These are phyloP conservation scores for Clonostachys solani DNA, from an alignment of 2,329 filamentous ascomycete species.

Conservation along the genomic window DNA sequence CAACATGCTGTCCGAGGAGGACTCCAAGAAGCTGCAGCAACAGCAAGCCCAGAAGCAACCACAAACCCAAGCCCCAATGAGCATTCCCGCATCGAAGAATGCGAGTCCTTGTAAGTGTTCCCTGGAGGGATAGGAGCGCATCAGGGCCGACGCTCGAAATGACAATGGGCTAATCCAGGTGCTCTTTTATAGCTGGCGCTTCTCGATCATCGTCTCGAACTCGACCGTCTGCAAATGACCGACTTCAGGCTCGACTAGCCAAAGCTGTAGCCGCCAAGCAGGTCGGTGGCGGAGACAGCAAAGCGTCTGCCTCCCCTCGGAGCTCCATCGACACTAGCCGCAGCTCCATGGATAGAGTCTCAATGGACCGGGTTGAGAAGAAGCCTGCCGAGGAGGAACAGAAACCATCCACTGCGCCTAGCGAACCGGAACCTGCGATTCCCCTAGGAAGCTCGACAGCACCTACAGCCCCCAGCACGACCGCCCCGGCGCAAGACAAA, in stretches of 20 bases:
- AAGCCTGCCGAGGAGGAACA: not conserved
- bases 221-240: conserved; percentile 70
- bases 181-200: conserved; percentile 17
- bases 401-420: not conserved
- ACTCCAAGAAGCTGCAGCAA: conserved; percentile 20
- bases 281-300: conserved; percentile 33
- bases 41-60: conserved; percentile 17
- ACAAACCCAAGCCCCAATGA: conserved; percentile 16
- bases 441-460: too few relatives aligned
- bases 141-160: too few relatives aligned
- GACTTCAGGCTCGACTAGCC: conserved; percentile 84
- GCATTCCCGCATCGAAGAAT: conserved; percentile 1
- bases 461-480: not conserved
- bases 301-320: conserved; percentile 25
- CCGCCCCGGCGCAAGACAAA: not conserved
- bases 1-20: conserved; percentile 79
- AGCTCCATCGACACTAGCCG: conserved; percentile 27
- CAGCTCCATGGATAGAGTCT: conserved; percentile 18
- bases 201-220: conserved; percentile 62
- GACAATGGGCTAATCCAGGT: not conserved
- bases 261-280: conserved; percentile 75
- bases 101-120: conserved; percentile 19
- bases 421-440: not conserved
- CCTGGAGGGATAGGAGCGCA: not conserved
- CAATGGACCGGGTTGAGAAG: conserved; percentile 12